Percentiles rank a stretch among this genome's conserved stretches.
phyloP scores from a whole-genome alignment of 352 stramenopile species.

The Paralagenidium karlingii region DNA sequence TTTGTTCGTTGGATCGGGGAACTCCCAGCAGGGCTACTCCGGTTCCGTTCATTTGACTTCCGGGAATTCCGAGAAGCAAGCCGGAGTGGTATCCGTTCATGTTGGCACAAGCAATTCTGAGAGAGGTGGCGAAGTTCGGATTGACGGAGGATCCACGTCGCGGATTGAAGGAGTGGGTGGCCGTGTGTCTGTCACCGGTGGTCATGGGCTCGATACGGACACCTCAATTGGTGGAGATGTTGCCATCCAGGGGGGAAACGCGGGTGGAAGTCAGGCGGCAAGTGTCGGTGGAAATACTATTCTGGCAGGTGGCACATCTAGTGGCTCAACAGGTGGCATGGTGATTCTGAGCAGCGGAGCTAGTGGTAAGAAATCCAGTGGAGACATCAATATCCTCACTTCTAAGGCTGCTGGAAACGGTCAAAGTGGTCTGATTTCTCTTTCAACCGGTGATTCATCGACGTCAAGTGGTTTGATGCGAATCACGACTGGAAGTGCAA shows the following conservation, averaged over 20 bases:
- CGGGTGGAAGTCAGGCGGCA: conserved; percentile 11
- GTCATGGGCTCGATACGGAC: conserved; percentile 12
- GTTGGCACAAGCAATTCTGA: conserved; percentile 16
- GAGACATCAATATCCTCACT: conserved; percentile 18
- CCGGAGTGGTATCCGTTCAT: neutral
- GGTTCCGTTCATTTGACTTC: conserved; percentile 27
- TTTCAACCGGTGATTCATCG: neutral
- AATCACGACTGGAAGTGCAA: conserved; percentile 19
- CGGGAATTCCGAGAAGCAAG: conserved; percentile 13
- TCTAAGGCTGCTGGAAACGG: conserved; percentile 1
- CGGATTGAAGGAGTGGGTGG: conserved; percentile 13
- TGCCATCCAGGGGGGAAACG: conserved; percentile 23
- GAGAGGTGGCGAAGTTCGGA: conserved; percentile 12
- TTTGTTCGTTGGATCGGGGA: conserved; percentile 32
- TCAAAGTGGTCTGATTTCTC: neutral
- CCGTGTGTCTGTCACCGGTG: conserved; percentile 9
- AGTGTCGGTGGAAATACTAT: conserved; percentile 18
- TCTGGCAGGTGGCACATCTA: conserved; percentile 27
- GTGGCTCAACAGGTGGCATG: conserved; percentile 22
- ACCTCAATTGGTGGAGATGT: conserved; percentile 29
- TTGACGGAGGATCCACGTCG: conserved; percentile 15
- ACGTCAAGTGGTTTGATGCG: conserved; percentile 1
- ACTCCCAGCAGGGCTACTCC: conserved; percentile 19
- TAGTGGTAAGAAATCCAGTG: conserved; percentile 19
- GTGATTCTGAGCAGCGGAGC: conserved; percentile 28